Evolutionary conservation across 2,329 filamentous ascomycete species (phyloP).

Genomic region (Arthrobotrys sinensis): DNA sequence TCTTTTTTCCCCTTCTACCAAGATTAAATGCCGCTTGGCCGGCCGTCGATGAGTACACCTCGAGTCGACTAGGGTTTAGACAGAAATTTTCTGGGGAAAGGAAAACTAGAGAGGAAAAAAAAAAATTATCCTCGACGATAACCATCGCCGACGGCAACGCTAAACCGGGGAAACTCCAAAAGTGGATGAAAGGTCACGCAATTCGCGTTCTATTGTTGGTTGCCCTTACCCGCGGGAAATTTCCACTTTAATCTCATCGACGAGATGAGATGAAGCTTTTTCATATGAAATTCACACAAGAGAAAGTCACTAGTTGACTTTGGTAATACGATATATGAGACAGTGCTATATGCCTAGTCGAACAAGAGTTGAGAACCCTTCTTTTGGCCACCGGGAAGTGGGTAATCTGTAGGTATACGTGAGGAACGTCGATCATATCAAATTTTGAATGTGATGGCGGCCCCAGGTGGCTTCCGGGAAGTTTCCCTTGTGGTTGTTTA

Average conservation of each 20-base stretch:
- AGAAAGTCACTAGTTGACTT: conserved; percentile 10
- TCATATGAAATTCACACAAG: background rate
- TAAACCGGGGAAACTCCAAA: conserved; percentile 42
- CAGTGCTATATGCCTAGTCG: conserved; percentile 18
- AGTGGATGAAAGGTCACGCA: conserved; percentile 54
- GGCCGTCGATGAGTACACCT: conserved; percentile 11
- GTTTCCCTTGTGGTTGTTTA: conserved; percentile 29
- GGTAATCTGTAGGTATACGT: conserved; percentile 20
- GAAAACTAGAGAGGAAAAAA: conserved; percentile 13
- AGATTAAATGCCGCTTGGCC: conserved; percentile 56
- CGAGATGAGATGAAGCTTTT: conserved; percentile 29
- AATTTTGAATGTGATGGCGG: conserved; percentile 33
- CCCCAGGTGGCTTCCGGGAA: conserved; percentile 38
- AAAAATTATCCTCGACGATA: background rate
- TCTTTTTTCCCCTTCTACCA: conserved; percentile 41
- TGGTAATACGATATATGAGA: conserved; percentile 32
- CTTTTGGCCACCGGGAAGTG: conserved; percentile 36
- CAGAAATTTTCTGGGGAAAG: conserved; percentile 51
- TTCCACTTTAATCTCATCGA: conserved; percentile 32
- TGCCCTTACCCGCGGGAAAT: conserved; percentile 41
- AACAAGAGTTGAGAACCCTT: conserved; percentile 6
- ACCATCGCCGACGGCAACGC: conserved; percentile 25
- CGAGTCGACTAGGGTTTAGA: conserved; percentile 7
- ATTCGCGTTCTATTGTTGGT: conserved; percentile 22
- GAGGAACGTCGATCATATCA: conserved; percentile 44